phyloP scores from a whole-genome alignment of 176 grass and related monocot genomes.

The Bolboschoenus planiculmis region DNA sequence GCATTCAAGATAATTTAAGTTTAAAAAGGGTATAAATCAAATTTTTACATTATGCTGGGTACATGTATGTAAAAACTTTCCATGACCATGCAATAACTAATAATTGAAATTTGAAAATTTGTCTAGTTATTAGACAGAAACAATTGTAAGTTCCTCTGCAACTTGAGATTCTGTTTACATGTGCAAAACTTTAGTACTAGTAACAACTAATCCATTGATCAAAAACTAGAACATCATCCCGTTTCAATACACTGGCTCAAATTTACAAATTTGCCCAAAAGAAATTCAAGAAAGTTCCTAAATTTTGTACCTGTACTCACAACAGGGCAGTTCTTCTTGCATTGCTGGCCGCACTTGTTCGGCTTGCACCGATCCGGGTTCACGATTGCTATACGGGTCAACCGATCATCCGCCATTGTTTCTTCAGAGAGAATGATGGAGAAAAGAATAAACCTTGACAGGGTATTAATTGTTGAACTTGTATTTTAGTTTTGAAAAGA shows the following conservation, averaged over 20 bases:
- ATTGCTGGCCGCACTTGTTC: slow-evolving; percentile 96
- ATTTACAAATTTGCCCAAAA: not conserved
- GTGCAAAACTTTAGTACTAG: not conserved
- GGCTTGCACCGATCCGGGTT: slow-evolving; percentile 90
- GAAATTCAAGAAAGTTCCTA: not conserved
- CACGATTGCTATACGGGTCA: slow-evolving; percentile 87
- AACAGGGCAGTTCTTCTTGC: slow-evolving; percentile 97
- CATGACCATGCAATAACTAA: not conserved
- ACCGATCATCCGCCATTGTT: slow-evolving; percentile 72
- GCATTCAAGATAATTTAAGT: not conserved
- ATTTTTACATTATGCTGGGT: not conserved
- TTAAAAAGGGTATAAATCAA: not conserved
- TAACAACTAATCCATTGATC: no score
- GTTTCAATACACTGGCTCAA: no score
- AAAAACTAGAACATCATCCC: not conserved
- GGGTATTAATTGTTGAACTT: not conserved
- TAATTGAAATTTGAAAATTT: not conserved
- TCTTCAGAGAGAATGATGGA: not conserved
- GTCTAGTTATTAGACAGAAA: not conserved
- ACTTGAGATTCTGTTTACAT: not conserved
- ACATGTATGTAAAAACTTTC: not conserved
- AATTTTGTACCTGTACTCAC: slow-evolving; percentile 62
- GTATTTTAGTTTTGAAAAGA: not conserved
- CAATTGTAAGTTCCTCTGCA: not conserved
- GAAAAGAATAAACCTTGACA: not conserved